Percentiles rank a stretch among this genome's conserved stretches.
phyloP scores from a whole-genome alignment of 306 rosid species.

The Rosa chinensis region DNA sequence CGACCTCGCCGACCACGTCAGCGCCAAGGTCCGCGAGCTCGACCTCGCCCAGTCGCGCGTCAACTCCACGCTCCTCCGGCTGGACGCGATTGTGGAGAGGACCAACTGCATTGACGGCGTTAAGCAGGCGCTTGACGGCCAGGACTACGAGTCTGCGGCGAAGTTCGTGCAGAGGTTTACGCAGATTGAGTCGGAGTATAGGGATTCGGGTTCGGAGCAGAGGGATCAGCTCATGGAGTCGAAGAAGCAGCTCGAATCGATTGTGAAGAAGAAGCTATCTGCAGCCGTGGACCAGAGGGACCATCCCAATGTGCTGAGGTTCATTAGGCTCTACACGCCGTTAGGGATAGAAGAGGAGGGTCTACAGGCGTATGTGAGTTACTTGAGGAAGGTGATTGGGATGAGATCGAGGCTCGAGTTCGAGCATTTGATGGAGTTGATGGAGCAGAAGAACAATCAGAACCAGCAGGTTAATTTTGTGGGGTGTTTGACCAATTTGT shows the following conservation, averaged over 20 bases:
- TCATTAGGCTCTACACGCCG: slow-evolving; percentile 48
- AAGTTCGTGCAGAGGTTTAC: slow-evolving; percentile 59
- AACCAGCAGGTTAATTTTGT: slow-evolving; percentile 50
- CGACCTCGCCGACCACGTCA: slow-evolving; percentile 54
- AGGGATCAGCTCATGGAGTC: slow-evolving; percentile 60
- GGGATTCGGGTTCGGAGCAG: slow-evolving; percentile 59
- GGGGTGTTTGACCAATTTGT: slow-evolving; percentile 80
- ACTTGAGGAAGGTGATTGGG: slow-evolving; percentile 84
- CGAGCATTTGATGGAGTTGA: slow-evolving; percentile 72
- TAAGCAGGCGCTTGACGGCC: slow-evolving; percentile 52
- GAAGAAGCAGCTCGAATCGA: slow-evolving; percentile 68
- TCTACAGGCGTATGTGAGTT: slow-evolving; percentile 81
- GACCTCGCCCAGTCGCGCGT: slow-evolving; percentile 93
- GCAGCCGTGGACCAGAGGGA: slow-evolving; percentile 81
- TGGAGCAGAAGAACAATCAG: slow-evolving; percentile 53
- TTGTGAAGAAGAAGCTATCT: slow-evolving; percentile 70
- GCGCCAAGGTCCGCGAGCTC: slow-evolving; percentile 83
- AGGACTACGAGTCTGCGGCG: slow-evolving; percentile 73
- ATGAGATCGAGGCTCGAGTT: slow-evolving; percentile 85
- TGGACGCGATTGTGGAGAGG: slow-evolving; percentile 81
- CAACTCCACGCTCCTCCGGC: slow-evolving; percentile 65
- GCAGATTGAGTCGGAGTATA: slow-evolving; percentile 63
- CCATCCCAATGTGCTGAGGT: slow-evolving; percentile 53
- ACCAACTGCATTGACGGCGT: slow-evolving; percentile 79
- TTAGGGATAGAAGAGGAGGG: slow-evolving; percentile 88